These are phyloP conservation scores for Aspergillus fumigatiaffinis DNA, from an alignment of 2,329 filamentous ascomycete genomes.

Conservation along the genomic window DNA sequence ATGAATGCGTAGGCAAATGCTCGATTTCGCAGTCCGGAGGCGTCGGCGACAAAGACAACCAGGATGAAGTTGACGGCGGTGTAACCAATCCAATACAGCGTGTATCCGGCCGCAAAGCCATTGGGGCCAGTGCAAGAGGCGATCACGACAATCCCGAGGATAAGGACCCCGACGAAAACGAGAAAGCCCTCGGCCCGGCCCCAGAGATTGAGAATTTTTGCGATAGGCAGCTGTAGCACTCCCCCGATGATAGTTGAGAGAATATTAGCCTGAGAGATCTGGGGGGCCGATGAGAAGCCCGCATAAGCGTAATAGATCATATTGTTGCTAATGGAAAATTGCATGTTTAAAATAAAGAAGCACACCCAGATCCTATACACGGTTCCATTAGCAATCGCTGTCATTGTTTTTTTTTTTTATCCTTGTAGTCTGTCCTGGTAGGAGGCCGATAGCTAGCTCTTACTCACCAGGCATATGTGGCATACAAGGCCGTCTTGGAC, in stretches of 20 bases:
- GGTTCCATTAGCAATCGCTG: no score
- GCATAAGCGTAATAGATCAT: conserved; percentile 50
- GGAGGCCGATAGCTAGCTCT: not conserved
- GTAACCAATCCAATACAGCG: conserved; percentile 59
- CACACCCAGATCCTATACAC: conserved; percentile 41
- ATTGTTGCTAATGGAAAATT: conserved; percentile 39
- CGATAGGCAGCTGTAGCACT: conserved; percentile 57
- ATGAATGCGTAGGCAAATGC: conserved; percentile 58
- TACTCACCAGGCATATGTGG: conserved; percentile 31
- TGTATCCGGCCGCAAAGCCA: conserved; percentile 60
- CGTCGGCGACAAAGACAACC: conserved; percentile 61
- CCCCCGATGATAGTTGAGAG: conserved; percentile 55
- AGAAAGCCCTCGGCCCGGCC: conserved; percentile 58
- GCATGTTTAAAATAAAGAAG: conserved; percentile 45
- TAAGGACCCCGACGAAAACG: conserved; percentile 46
- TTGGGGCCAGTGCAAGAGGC: conserved; percentile 58
- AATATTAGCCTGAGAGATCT: conserved; percentile 49
- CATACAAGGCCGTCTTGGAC: conserved; percentile 37
- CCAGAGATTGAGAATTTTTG: conserved; percentile 61
- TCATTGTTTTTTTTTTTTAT: no score
- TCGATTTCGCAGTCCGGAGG: conserved; percentile 57
- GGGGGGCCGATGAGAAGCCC: conserved; percentile 49
- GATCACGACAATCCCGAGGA: conserved; percentile 56
- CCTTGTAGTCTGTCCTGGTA: conserved; percentile 8
- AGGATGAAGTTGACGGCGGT: conserved; percentile 54